phyloP scores from a whole-genome alignment of 352 stramenopile species.

The Detonula confervacea region DNA sequence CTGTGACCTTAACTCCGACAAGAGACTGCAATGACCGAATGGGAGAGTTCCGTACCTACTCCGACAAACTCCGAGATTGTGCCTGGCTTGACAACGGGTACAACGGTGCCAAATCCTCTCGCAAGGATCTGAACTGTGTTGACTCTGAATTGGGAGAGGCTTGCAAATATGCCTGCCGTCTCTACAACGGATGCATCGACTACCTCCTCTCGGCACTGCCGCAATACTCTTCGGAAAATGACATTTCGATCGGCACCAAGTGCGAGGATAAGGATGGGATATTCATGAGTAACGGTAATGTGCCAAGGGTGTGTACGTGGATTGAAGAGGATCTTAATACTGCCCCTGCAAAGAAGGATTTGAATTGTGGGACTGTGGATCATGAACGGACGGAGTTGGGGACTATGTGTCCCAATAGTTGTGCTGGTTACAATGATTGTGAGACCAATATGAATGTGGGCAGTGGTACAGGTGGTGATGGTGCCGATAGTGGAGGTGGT shows the following conservation, averaged over 20 bases:
- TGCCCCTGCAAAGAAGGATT: constrained; percentile 50
- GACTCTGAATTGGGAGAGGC: constrained; percentile 41
- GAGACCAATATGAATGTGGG: neutral
- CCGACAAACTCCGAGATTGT: constrained; percentile 43
- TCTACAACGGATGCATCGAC: constrained; percentile 58
- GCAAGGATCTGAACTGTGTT: constrained; percentile 55
- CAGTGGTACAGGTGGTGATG: too few relatives aligned
- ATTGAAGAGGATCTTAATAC: constrained; percentile 50
- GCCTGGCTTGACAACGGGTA: constrained; percentile 55
- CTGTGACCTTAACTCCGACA: constrained; percentile 33
- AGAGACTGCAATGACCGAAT: constrained; percentile 37
- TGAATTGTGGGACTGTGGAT: constrained; percentile 48
- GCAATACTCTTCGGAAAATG: constrained; percentile 21
- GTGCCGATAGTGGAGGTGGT: neutral
- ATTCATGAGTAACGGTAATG: constrained; percentile 46
- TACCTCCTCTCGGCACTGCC: constrained; percentile 33
- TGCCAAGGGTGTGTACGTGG: constrained; percentile 43
- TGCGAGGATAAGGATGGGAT: constrained; percentile 46
- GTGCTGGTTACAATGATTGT: constrained; percentile 55
- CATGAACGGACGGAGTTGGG: constrained; percentile 41
- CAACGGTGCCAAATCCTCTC: constrained; percentile 46
- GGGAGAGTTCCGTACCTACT: constrained; percentile 42
- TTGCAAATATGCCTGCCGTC: constrained; percentile 50
- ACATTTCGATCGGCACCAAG: constrained; percentile 36
- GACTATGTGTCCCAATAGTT: constrained; percentile 46